Conservation (phyloP, 208 protist genomes). For the Trypanosoma congolense region DNA sequence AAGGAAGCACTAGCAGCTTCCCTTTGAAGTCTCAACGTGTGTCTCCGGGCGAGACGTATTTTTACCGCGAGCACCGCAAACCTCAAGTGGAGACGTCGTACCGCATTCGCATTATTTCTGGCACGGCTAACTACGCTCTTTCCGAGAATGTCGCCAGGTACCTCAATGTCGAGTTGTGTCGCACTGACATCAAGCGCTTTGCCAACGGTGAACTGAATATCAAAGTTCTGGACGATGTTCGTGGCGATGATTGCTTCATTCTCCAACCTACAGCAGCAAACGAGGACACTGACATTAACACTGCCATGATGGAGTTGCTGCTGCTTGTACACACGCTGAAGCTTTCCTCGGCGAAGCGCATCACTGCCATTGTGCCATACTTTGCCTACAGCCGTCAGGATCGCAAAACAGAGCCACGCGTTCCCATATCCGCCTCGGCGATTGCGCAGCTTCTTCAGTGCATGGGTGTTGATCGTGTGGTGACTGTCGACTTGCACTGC, state of each 20-base stretch:
- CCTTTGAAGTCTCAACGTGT: slow-evolving; percentile 51
- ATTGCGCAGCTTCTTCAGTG: slow-evolving; percentile 93
- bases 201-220: slow-evolving; percentile 91
- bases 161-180: slow-evolving; percentile 72
- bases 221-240: slow-evolving; percentile 92
- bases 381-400: slow-evolving; percentile 96
- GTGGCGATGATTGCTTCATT: slow-evolving; percentile 95
- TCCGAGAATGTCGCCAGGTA: slow-evolving; percentile 77
- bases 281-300: slow-evolving; percentile 75
- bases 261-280: slow-evolving; percentile 89
- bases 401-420: slow-evolving; percentile 92
- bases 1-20: not conserved
- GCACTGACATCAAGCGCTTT: slow-evolving; percentile 81
- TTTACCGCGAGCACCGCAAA: slow-evolving; percentile 71
- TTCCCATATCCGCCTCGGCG: slow-evolving; percentile 93
- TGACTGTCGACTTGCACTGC: slow-evolving; percentile 93
- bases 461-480: slow-evolving; percentile 92
- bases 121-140: slow-evolving; percentile 76
- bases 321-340: slow-evolving; percentile 87
- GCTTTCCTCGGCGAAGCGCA: slow-evolving; percentile 88
- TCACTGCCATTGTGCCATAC: slow-evolving; percentile 95
- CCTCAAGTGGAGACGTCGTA: slow-evolving; percentile 80
- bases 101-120: slow-evolving; percentile 83
- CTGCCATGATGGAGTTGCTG: slow-evolving; percentile 88
- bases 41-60: slow-evolving; percentile 71